Evolutionary conservation across 163 green algal genomes (phyloP).

Genomic region (Botryococcus braunii): DNA sequence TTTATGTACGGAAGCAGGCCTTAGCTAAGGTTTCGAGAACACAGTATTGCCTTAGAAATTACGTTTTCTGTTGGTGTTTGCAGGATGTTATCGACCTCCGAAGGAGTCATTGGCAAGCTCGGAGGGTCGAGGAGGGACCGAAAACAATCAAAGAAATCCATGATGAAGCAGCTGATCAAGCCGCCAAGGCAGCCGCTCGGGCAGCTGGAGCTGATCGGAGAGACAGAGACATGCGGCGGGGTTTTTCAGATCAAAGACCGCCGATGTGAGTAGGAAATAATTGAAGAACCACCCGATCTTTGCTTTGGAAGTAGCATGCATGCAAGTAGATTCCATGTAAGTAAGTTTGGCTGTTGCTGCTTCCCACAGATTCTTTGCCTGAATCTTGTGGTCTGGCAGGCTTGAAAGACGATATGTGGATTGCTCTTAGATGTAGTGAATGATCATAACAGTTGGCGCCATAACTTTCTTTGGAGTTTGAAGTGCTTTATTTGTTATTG

Average conservation of each 20-base stretch:
- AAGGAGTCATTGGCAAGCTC: conserved; percentile 59
- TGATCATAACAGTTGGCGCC: conserved; percentile 2
- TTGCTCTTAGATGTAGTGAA: neutral
- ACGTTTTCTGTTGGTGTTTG: neutral
- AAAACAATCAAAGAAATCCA: conserved; percentile 95
- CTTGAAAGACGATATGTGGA: neutral
- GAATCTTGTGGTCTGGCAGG: neutral
- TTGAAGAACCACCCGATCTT: neutral
- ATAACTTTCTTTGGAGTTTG: neutral
- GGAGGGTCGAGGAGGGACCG: conserved; percentile 85
- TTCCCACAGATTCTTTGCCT: neutral
- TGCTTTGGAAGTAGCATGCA: neutral
- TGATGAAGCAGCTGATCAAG: conserved; percentile 39
- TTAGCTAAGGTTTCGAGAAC: neutral
- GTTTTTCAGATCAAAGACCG: too few species aligned
- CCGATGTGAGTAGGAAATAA: neutral
- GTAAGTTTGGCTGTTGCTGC: neutral
- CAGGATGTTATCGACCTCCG: conserved; percentile 82
- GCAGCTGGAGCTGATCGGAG: too few species aligned
- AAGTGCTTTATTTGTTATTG: conserved; percentile 2
- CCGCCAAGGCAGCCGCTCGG: conserved; percentile 8
- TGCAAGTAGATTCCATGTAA: neutral
- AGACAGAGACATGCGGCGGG: too few species aligned
- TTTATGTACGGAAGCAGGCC: neutral
- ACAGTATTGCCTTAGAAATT: neutral